These are phyloP conservation scores for Abortiporus biennis DNA, from an alignment of 1,284 basidiomycete genomes.

Conservation along the genomic window DNA sequence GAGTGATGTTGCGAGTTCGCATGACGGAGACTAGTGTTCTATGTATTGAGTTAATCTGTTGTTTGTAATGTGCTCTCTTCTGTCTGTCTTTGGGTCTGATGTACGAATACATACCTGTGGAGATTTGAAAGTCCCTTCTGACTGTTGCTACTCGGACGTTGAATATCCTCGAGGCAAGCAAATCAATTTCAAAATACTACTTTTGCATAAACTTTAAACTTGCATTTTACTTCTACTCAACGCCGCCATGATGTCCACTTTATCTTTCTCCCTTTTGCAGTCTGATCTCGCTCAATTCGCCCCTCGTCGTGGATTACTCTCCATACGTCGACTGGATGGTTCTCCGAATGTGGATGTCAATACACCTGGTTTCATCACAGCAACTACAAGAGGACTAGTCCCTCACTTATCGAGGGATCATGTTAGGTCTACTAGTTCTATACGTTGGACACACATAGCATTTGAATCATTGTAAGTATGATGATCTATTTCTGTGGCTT, in stretches of 20 bases:
- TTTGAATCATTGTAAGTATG: constrained; percentile 78
- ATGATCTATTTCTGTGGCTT: constrained; percentile 34
- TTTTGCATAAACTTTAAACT: too few relatives aligned
- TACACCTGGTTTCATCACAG: constrained; percentile 57
- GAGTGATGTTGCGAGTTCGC: constrained; percentile 31
- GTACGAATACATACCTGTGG: too few relatives aligned
- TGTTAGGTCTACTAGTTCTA: constrained; percentile 35
- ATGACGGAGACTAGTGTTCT: constrained; percentile 17
- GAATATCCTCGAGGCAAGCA: too few relatives aligned
- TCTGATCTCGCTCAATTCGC: constrained; percentile 8
- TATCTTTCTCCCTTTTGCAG: constrained; percentile 4
- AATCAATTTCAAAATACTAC: too few relatives aligned
- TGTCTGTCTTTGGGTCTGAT: too few relatives aligned
- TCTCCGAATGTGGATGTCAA: constrained; percentile 28
- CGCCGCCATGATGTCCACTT: neutral
- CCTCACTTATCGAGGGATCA: constrained; percentile 72
- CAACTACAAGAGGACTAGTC: constrained; percentile 66
- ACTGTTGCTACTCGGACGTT: too few relatives aligned
- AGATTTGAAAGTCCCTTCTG: too few relatives aligned
- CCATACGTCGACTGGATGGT: constrained; percentile 12
- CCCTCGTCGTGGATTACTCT: constrained; percentile 15
- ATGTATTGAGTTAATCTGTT: neutral
- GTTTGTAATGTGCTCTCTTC: too few relatives aligned
- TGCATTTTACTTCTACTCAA: too few relatives aligned
- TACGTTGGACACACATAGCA: constrained; percentile 61